phyloP scores from a whole-genome alignment of 1,284 basidiomycete genomes.

The Laetiporus sulphureus region DNA sequence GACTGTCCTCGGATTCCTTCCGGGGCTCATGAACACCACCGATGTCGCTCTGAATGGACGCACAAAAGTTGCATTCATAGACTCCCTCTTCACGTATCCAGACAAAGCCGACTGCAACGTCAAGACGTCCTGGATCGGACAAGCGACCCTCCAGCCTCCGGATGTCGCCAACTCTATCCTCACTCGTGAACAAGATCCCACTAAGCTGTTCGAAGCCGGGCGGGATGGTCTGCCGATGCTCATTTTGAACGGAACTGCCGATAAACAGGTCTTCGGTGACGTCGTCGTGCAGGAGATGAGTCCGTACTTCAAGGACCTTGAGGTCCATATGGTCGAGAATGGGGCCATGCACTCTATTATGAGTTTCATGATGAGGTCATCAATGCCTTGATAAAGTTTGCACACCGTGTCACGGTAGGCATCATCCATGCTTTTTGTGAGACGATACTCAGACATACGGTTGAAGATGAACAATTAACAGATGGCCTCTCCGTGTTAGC shows the following conservation, averaged over 20 bases:
- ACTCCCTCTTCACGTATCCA: conserved; percentile 15
- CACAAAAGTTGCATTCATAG: conserved; percentile 15
- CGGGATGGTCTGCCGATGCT: conserved; percentile 17
- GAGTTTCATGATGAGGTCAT: conserved; percentile 19
- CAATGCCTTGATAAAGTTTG: conserved; percentile 14
- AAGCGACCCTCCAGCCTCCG: conserved; percentile 11
- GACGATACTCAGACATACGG: no score
- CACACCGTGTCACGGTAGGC: conserved; percentile 14
- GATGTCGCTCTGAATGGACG: conserved; percentile 12
- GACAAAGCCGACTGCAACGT: conserved; percentile 11
- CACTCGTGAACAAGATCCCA: conserved; percentile 13
- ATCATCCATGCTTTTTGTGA: no score
- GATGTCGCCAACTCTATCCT: conserved; percentile 8
- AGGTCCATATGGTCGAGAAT: conserved; percentile 14
- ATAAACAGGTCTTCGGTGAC: conserved; percentile 14
- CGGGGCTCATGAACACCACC: conserved; percentile 10
- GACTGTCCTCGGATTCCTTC: conserved; percentile 11
- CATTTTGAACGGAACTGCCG: conserved; percentile 15
- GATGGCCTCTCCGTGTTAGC: no score
- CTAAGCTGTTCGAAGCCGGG: conserved; percentile 15
- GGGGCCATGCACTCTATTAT: conserved; percentile 19
- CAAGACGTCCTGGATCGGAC: conserved; percentile 17
- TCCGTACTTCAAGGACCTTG: conserved; percentile 16
- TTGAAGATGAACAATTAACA: no score
- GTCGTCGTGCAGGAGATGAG: conserved; percentile 14